Percentiles rank a stretch among this genome's conserved stretches.
phyloP scores from a whole-genome alignment of 2,329 filamentous ascomycete species.

The Pezizomycotina sp. region DNA sequence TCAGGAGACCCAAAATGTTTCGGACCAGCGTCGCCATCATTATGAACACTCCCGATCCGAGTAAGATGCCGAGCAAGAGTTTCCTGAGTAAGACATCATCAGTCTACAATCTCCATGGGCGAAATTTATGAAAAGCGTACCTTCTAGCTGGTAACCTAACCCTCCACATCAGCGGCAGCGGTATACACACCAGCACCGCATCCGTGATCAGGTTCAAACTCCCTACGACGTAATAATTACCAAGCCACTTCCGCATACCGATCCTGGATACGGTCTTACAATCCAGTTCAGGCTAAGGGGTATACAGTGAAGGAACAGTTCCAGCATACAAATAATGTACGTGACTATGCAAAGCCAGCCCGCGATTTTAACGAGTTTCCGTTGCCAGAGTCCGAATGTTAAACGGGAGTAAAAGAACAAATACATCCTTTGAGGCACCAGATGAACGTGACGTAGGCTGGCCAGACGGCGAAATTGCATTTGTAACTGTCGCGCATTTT shows the following conservation, averaged over 20 bases:
- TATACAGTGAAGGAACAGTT: conserved; percentile 14
- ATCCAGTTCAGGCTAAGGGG: conserved; percentile 12
- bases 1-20: conserved; percentile 14
- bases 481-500: too few relatives aligned
- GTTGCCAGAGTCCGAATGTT: conserved; percentile 7
- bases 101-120: too few relatives aligned
- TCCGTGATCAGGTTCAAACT: too few relatives aligned
- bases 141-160: conserved; percentile 10
- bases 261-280: too few relatives aligned
- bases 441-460: conserved; percentile 15
- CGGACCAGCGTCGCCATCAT: conserved; percentile 16
- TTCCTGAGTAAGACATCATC: conserved; percentile 10
- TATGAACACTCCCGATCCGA: conserved; percentile 13
- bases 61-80: conserved; percentile 10
- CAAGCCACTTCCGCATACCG: too few relatives aligned
- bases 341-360: too few relatives aligned
- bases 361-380: conserved; percentile 12
- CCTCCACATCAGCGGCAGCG: conserved; percentile 12
- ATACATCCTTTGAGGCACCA: conserved; percentile 18
- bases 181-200: conserved; percentile 16
- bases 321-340: too few relatives aligned
- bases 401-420: conserved; percentile 17
- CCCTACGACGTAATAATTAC: too few relatives aligned
- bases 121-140: too few relatives aligned
- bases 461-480: conserved; percentile 14